Conservation (phyloP, 352 stramenopile genomes). For the Blastocystis sp. region DNA sequence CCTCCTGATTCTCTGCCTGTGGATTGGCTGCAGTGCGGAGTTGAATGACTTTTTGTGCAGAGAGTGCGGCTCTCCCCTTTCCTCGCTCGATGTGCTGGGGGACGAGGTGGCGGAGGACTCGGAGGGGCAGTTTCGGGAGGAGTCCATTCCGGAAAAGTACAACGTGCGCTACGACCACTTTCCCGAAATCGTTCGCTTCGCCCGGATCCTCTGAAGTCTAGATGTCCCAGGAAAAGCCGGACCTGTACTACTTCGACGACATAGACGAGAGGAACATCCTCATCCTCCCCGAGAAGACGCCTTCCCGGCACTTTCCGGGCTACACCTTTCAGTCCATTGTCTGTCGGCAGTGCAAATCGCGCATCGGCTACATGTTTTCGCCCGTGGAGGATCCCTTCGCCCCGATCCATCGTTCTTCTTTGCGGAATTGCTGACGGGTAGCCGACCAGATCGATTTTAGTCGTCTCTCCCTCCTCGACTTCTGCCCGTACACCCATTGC, state of each 20-base stretch:
- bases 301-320: conserved; percentile 8
- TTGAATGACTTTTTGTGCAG: neutral
- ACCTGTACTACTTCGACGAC: conserved; percentile 32
- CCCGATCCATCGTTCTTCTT: neutral
- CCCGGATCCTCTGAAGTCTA: neutral
- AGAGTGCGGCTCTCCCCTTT: conserved; percentile 5
- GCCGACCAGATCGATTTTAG: neutral
- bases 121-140: neutral
- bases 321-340: conserved; percentile 28
- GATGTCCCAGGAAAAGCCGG: neutral
- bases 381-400: neutral
- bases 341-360: conserved; percentile 27
- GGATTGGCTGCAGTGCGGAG: neutral
- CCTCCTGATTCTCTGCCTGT: neutral
- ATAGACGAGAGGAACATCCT: conserved; percentile 19
- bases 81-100: neutral
- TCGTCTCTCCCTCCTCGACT: neutral
- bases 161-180: conserved; percentile 7
- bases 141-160: conserved; percentile 32
- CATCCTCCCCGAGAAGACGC: conserved; percentile 25
- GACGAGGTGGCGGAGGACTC: conserved; percentile 15
- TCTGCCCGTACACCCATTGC: conserved; percentile 12
- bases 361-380: conserved; percentile 28
- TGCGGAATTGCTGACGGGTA: neutral
- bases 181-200: neutral